Evolutionary conservation across 345 rosid genomes (phyloP).

Genomic region (Boechera divaricarpa): DNA sequence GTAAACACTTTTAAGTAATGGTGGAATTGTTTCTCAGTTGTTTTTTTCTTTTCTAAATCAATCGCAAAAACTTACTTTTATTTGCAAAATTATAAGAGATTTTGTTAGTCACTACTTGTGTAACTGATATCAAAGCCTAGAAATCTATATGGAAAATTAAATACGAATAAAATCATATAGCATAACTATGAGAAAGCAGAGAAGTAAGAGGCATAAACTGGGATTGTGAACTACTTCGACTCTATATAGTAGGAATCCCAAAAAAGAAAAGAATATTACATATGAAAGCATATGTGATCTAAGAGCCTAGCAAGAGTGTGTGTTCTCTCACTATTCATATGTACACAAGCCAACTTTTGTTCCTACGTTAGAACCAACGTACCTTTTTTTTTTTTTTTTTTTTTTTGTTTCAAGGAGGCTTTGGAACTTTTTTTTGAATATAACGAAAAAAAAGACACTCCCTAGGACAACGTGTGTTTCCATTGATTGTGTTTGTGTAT

Average conservation of each 20-base stretch:
- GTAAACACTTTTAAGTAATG: neutral
- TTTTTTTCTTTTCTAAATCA: neutral
- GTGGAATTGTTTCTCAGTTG: neutral
- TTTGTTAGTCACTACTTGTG: neutral
- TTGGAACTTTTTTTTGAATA: conserved; percentile 6
- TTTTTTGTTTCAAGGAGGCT: conserved; percentile 27
- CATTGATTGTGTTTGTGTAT: conserved; percentile 37
- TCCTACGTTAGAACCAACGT: conserved; percentile 38
- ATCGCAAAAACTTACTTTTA: neutral
- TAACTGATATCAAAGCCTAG: neutral
- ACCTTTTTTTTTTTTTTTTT: conserved; percentile 8
- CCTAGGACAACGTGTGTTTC: conserved; percentile 36
- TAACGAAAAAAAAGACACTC: conserved; percentile 5
- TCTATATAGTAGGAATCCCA: conserved; percentile 10
- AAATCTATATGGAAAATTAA: neutral
- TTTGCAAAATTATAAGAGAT: neutral
- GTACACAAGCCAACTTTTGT: conserved; percentile 37
- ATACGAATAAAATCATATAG: neutral
- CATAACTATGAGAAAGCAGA: neutral
- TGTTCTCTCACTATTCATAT: conserved; percentile 40
- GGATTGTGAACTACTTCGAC: conserved; percentile 26
- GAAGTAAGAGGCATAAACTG: conserved; percentile 1
- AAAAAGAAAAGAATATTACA: conserved; percentile 39
- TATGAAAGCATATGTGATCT: conserved; percentile 33
- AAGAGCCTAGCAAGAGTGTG: conserved; percentile 28